Evolutionary conservation across 2,329 filamentous ascomycete genomes (phyloP).

Genomic region (Grosmannia serpens): DNA sequence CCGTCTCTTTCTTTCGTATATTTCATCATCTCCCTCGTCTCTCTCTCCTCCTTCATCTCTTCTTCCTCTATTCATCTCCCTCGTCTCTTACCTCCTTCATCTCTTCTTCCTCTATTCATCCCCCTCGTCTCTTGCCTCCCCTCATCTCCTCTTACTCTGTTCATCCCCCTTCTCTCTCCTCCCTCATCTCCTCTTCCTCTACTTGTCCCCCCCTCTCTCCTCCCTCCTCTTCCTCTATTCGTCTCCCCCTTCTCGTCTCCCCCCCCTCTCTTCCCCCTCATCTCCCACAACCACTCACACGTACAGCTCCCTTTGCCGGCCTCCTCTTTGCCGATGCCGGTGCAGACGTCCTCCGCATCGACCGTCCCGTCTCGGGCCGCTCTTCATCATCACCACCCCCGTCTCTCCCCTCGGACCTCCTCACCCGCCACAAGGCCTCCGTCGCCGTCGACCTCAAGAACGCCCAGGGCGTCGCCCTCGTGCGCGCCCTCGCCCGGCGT

Average conservation of each 20-base stretch:
- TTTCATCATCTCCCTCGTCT: background rate
- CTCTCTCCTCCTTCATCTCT: background rate
- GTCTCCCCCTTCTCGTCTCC: background rate
- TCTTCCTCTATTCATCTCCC: too few species aligned
- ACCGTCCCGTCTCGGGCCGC: conserved; percentile 42
- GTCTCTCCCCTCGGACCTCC: conserved; percentile 50
- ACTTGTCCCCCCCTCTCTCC: too few species aligned
- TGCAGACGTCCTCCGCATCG: conserved; percentile 76
- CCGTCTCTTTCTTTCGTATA: too few species aligned
- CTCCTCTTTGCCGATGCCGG: conserved; percentile 84
- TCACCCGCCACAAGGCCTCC: conserved; percentile 72
- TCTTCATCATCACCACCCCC: background rate
- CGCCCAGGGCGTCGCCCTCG: conserved; percentile 46
- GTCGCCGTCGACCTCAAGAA: conserved; percentile 72
- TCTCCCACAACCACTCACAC: background rate
- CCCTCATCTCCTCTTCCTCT: too few species aligned
- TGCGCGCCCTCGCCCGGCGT: conserved; percentile 50
- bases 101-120: too few species aligned
- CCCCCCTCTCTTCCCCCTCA: too few species aligned
- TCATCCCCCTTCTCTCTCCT: too few species aligned
- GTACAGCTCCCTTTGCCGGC: conserved; percentile 68
- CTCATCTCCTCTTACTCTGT: background rate
- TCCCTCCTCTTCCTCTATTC: background rate
- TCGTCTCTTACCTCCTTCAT: too few species aligned
- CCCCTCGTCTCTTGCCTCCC: background rate